Conservation (phyloP, 1,139 yeast genomes). For the Saccharomyces hybrid region DNA sequence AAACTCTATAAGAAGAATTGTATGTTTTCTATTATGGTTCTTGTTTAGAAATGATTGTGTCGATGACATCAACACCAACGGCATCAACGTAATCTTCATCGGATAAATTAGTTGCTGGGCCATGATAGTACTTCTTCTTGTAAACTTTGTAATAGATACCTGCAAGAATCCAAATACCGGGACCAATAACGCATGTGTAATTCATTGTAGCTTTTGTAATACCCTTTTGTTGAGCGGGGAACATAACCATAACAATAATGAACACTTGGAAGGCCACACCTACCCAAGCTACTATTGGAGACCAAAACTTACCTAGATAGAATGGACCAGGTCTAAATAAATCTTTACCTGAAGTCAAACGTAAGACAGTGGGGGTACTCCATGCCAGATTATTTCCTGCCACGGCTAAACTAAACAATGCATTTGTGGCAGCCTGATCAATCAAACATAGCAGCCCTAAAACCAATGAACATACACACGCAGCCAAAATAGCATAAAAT, state of each 20-base stretch:
- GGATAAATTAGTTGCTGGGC: conserved; percentile 37
- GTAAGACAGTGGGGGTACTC: conserved; percentile 48
- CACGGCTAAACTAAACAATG: conserved; percentile 50
- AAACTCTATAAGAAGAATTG: conserved; percentile 2
- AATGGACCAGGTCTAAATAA: conserved; percentile 58
- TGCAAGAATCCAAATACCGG: conserved; percentile 43
- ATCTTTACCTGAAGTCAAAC: conserved; percentile 41
- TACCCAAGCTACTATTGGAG: conserved; percentile 38
- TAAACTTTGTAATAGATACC: conserved; percentile 39
- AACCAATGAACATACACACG: conserved; percentile 41
- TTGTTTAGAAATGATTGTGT: conserved; percentile 18
- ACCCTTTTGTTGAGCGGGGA: conserved; percentile 38
- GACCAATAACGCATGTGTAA: conserved; percentile 51
- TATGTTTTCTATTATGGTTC: conserved; percentile 1
- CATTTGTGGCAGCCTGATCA: conserved; percentile 53
- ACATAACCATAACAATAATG: conserved; percentile 42
- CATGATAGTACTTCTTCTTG: conserved; percentile 43
- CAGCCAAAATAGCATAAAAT: conserved; percentile 51
- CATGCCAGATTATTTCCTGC: conserved; percentile 59
- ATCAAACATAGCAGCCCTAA: conserved; percentile 53
- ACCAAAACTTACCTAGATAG: conserved; percentile 45
- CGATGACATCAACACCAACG: conserved; percentile 24
- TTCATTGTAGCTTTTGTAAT: conserved; percentile 45
- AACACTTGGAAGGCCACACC: conserved; percentile 34
- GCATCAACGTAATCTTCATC: conserved; percentile 24